Conservation (phyloP, 2,329 filamentous ascomycete species). For the Alternaria longipes region DNA sequence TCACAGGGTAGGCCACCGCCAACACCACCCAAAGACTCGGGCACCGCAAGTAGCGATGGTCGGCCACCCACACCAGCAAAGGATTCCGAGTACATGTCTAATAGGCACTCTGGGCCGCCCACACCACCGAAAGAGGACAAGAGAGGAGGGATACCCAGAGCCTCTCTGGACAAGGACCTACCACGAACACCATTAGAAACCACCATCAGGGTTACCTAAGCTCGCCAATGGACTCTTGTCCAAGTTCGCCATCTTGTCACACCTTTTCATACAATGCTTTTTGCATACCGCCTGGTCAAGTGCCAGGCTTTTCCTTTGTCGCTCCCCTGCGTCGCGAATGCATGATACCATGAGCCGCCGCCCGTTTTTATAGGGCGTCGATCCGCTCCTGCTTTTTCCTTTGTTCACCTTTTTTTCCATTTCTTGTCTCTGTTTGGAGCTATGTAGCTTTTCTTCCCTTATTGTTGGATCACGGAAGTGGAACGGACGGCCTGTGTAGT, state of each 20-base stretch:
- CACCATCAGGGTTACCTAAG: constrained; percentile 44
- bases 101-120: constrained; percentile 46
- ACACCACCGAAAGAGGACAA: constrained; percentile 53
- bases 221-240: not conserved
- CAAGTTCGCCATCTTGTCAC: not conserved
- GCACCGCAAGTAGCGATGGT: constrained; percentile 29
- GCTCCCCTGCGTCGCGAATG: constrained; percentile 21
- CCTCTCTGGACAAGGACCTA: constrained; percentile 45
- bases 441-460: not conserved
- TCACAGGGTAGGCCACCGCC: constrained; percentile 51
- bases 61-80: constrained; percentile 52
- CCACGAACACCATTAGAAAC: constrained; percentile 48
- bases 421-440: not conserved
- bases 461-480: not conserved
- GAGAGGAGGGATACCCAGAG: constrained; percentile 27
- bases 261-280: constrained; percentile 2
- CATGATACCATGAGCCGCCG: constrained; percentile 32
- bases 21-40: constrained; percentile 56
- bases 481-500: not conserved
- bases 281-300: constrained; percentile 6
- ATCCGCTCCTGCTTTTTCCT: constrained; percentile 6
- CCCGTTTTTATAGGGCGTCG: not conserved
- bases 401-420: constrained; percentile 1
- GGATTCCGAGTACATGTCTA: constrained; percentile 34
- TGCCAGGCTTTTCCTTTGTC: not conserved